A percentile compares a stretch with the other conserved stretches of the same genome.
Conservation (phyloP, 2,329 filamentous ascomycete species). For the Diplocarpon mali region DNA sequence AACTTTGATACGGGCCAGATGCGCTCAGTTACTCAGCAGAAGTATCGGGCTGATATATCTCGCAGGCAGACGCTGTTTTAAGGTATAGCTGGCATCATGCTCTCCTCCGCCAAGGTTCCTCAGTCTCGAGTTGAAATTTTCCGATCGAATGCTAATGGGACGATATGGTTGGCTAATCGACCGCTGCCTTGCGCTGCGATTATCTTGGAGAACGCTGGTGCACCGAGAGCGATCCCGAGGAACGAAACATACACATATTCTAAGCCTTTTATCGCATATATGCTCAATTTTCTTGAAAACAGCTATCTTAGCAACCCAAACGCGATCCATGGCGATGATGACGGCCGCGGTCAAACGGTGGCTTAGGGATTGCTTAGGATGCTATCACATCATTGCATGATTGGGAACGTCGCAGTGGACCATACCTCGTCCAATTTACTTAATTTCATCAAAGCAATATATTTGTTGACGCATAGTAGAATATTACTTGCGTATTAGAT, state of each 20-base stretch:
- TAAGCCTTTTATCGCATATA: constrained; percentile 18
- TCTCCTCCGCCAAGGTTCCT: constrained; percentile 17
- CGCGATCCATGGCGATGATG: no score
- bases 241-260: constrained; percentile 26
- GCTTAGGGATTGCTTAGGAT: no score
- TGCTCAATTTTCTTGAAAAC: no score
- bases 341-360: no score
- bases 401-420: no score
- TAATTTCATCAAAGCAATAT: no score
- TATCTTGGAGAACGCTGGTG: constrained; percentile 28
- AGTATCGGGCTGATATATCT: constrained; percentile 12
- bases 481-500: no score
- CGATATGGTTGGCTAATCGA: constrained; percentile 28
- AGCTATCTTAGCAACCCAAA: no score
- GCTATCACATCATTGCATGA: no score
- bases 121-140: constrained; percentile 18
- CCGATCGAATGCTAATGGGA: constrained; percentile 25
- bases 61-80: constrained; percentile 24
- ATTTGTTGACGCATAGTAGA: no score
- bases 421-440: no score
- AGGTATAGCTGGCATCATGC: constrained; percentile 14
- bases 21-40: constrained; percentile 23
- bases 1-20: constrained; percentile 18
- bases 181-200: constrained; percentile 23
- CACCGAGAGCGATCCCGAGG: constrained; percentile 23